Evolutionary conservation across 108 stramenopile species (phyloP), one percentile per base, ranked within the genome.

Genomic region (Chaetoceros muelleri): DNA sequence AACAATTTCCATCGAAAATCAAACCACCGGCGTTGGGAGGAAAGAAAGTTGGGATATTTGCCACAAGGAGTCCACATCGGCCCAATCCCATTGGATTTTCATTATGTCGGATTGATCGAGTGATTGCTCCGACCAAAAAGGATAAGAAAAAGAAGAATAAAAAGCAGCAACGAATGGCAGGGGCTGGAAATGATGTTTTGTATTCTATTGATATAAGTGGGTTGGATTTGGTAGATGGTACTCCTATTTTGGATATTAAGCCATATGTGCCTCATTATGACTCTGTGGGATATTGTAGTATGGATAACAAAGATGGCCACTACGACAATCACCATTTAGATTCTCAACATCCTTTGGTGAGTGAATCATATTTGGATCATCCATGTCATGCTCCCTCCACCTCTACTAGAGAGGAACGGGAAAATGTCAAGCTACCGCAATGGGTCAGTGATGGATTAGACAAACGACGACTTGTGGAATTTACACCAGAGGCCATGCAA

Each of bases 11-110:
- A 52, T 75, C 81, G 13, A 96, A 94, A 65, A 80, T 95, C 63
- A 47, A 84, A 22, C 92, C 92, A 18, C 92, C 85, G 0, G 80
- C 83, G 22, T 53, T 89, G 52, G 87, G 89, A 17, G 95, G 97
- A 10, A 67, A 75, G 46, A 93, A 82, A 63, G 92, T 96, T 16
- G 98, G 98, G n/a, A 76, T 93, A 25, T 86, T 93, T 44, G 81
- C 95, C 26, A 97, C 97, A 0, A 72, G 98, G n/a, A 85, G 92
- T 44, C 98, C 98, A 1, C 98, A 99, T 71, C 83, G 97, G 16
- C 85, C 85, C 51, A 98, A 97, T 66, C 94, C 88, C 0, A 76
- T 99, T 48, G 97, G 97, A 5, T 73, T 99, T 5, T 87, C 92
- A 17, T 62, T 98, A 28, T 90, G 89, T 55, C 72, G 75, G 54